Conservation (phyloP, 169 alveolate species). For the Plasmodium vivax region DNA sequence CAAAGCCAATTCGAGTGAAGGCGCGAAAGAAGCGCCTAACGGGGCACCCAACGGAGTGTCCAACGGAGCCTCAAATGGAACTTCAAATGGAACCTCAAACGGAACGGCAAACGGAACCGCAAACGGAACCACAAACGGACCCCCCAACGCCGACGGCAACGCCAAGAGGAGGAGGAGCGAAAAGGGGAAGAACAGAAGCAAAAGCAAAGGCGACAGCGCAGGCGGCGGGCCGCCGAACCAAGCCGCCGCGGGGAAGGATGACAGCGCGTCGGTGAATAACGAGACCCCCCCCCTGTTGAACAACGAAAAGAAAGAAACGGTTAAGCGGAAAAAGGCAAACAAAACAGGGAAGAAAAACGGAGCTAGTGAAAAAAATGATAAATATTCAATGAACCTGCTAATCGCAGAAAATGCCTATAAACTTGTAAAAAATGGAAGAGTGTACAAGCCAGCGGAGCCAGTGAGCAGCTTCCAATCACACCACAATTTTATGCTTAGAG, state of each 20-base stretch:
- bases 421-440: slow-evolving; percentile 72
- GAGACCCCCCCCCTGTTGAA: slow-evolving; percentile 1
- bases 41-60: not conserved
- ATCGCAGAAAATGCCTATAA: slow-evolving; percentile 74
- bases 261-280: slow-evolving; percentile 11
- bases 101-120: not conserved
- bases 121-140: not conserved
- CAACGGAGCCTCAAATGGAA: not conserved
- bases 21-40: not conserved
- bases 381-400: slow-evolving; percentile 28
- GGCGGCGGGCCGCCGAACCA: not conserved
- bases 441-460: slow-evolving; percentile 48
- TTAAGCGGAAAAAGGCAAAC: slow-evolving; percentile 35
- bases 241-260: not conserved
- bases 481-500: slow-evolving; percentile 78
- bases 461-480: slow-evolving; percentile 67
- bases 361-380: slow-evolving; percentile 57
- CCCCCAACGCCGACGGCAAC: not conserved
- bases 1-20: not conserved
- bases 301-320: slow-evolving; percentile 27
- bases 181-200: not conserved
- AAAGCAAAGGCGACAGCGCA: not conserved
- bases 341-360: slow-evolving; percentile 35
- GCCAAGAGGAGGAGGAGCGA: slow-evolving; percentile 3
- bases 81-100: not conserved